Evolutionary conservation across 768 basidiomycete species (phyloP), one percentile per base, ranked within the genome.

Genomic region (Termitomyces sp.): DNA sequence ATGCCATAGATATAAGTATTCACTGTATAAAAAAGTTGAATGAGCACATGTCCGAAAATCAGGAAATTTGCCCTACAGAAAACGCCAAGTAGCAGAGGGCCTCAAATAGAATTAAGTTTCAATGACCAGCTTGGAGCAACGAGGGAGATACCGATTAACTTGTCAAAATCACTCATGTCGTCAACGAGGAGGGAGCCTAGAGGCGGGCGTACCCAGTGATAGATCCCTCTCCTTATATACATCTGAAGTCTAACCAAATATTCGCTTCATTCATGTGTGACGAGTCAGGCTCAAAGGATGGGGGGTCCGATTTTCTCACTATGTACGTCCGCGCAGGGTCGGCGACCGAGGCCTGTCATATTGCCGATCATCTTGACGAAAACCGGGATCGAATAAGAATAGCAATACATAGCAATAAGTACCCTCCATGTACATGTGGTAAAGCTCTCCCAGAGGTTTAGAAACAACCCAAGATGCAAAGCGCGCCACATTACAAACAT

Each of bases 1-100:
- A 68, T 39, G 12, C 70, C 70, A 44, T 61, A 67, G 14, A 65
- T 36, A 55, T 71, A 71, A 18, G 66, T 68, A 43, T 71, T 69
- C 22, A 71, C 69, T 71, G 53, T 4, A 24, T 16, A 45, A 9
- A 6, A 12, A 46, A 46, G 7, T 3, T 51, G 10, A 22, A 45
- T 44, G 36, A 49, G 14, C 42, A 26, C 44, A 36, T 33, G 20
- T 20, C 14, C 0, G 34, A 39, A 20, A 26, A 33, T 36, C n/a
- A 20, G 36, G 7, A 36, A 22, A 50, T 9, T 27, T 12, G 40
- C 12, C 64, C 10, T 56, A 71, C 70, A 44, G 61, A 71, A 67
- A 33, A 66, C 53, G 34, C 66, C 64, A 9, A 71, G 50, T 30
- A 69, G 44, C n/a, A 66, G 32, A 37, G 66, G 66, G 43, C 67